Evolutionary conservation across 2,329 filamentous ascomycete species (phyloP).

Genomic region (Trichoderma breve): DNA sequence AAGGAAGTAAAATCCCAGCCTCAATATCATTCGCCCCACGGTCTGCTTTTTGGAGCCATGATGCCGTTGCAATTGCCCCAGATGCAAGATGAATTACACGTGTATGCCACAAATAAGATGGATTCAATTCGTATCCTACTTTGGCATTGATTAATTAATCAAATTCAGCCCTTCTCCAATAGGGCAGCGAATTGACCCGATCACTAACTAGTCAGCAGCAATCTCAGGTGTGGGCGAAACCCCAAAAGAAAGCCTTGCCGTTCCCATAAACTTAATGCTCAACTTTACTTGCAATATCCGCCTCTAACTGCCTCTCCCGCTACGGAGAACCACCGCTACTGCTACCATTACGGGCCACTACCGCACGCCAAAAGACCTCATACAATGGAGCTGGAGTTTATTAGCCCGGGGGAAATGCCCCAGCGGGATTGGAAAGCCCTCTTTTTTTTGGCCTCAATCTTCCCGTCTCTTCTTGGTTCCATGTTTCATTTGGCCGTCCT

Average conservation of each 20-base stretch:
- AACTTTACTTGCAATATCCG: constrained; percentile 19
- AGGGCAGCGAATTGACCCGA: neutral
- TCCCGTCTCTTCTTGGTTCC: neutral
- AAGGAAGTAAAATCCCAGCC: neutral
- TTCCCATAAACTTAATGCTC: constrained; percentile 7
- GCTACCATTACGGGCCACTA: neutral
- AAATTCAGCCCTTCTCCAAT: neutral
- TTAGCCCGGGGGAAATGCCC: neutral
- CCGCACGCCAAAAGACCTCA: constrained; percentile 7
- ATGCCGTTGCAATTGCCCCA: neutral
- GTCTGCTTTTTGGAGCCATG: neutral
- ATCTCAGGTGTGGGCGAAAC: neutral
- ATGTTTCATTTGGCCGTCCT: neutral
- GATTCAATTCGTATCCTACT: neutral
- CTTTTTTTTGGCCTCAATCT: neutral
- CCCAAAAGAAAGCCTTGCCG: neutral
- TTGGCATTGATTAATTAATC: neutral
- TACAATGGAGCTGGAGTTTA: neutral
- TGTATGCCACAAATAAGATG: neutral
- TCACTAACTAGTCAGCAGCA: neutral
- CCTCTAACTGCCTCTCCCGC: constrained; percentile 10
- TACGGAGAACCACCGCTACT: constrained; percentile 3
- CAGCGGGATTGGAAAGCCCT: neutral
- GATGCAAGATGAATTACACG: neutral
- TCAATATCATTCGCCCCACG: neutral